Conservation (phyloP, 139 green algal species). For the Nannochloris sp. region DNA sequence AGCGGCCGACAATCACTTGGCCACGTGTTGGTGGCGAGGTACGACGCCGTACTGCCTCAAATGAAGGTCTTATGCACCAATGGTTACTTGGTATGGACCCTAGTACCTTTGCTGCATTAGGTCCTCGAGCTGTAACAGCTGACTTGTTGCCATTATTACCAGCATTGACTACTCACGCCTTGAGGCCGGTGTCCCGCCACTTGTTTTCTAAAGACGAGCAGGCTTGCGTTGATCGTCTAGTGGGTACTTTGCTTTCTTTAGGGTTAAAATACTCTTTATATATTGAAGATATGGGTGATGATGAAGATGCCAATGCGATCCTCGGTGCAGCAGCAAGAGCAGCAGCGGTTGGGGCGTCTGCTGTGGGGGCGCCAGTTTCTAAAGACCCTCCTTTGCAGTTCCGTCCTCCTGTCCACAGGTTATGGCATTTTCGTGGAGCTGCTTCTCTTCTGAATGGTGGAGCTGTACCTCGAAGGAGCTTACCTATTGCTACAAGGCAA, state of each 20-base stretch:
- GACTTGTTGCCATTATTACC: constrained; percentile 53
- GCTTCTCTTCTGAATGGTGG: background rate
- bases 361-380: background rate
- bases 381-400: constrained; percentile 26
- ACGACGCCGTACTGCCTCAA: constrained; percentile 8
- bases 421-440: constrained; percentile 19
- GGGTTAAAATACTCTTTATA: constrained; percentile 51
- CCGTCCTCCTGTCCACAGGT: constrained; percentile 27
- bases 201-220: constrained; percentile 48
- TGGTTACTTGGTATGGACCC: constrained; percentile 40
- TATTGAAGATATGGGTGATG: constrained; percentile 1
- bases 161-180: constrained; percentile 27
- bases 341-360: background rate
- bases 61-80: constrained; percentile 36
- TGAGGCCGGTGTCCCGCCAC: constrained; percentile 49
- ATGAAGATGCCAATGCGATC: background rate
- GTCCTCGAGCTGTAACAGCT: background rate
- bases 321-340: background rate
- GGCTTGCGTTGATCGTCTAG: constrained; percentile 28
- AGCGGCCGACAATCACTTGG: constrained; percentile 51
- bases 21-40: constrained; percentile 32
- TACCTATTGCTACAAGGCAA: constrained; percentile 64
- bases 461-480: background rate
- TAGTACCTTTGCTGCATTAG: background rate
- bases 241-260: constrained; percentile 52